Evolutionary conservation across 2,329 filamentous ascomycete genomes (phyloP).

Genomic region (Plectosphaerella cucumerina): DNA sequence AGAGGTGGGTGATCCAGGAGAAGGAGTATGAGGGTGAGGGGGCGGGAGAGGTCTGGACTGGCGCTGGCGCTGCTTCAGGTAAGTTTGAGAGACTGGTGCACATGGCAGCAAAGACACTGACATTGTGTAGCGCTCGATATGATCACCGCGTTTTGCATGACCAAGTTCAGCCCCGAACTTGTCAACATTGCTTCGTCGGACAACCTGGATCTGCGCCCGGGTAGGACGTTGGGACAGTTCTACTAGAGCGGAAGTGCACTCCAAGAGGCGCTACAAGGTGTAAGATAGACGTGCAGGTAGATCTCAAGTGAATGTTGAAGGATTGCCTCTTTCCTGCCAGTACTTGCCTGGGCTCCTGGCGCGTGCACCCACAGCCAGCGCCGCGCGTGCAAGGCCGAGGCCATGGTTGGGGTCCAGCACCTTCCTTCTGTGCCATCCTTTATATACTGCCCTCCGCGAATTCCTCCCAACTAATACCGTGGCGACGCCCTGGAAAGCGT

Average conservation of each 20-base stretch:
- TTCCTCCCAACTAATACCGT: too few species aligned
- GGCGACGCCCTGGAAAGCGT: too few species aligned
- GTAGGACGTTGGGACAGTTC: background rate
- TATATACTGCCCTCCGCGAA: too few species aligned
- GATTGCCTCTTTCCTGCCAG: too few species aligned
- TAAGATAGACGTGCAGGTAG: too few species aligned
- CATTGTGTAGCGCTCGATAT: background rate
- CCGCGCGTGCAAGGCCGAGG: too few species aligned
- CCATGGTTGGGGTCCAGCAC: too few species aligned
- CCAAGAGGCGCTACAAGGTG: too few species aligned
- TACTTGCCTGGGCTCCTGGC: too few species aligned
- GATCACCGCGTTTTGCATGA: background rate
- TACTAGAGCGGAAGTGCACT: background rate
- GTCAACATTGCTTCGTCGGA: background rate
- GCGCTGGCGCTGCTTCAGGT: slow-evolving; percentile 31
- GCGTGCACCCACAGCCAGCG: too few species aligned
- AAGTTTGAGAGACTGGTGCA: slow-evolving; percentile 1
- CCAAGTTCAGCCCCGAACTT: background rate
- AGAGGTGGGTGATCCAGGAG: slow-evolving; percentile 32
- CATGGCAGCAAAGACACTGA: background rate
- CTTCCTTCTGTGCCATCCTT: too few species aligned
- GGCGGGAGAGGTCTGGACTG: slow-evolving; percentile 30
- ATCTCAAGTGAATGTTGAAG: too few species aligned
- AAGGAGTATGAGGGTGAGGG: slow-evolving; percentile 19
- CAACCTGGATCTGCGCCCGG: background rate